A percentile compares a stretch with the other conserved stretches of the same genome.
Conservation (phyloP, 2,329 filamentous ascomycete genomes). For the Sporothrix humicola region DNA sequence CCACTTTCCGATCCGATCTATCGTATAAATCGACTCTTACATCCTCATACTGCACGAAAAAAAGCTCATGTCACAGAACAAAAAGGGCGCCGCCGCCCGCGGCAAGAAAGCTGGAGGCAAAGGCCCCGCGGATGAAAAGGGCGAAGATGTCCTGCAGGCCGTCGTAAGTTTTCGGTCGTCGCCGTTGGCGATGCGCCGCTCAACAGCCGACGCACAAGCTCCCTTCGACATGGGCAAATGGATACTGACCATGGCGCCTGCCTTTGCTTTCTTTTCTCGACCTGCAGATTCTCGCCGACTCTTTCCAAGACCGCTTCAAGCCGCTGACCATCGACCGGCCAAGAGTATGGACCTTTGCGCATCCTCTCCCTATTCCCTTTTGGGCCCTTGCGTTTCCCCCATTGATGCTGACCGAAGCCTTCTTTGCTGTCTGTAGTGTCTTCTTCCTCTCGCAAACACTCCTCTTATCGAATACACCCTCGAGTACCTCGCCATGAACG, state of each 20-base stretch:
- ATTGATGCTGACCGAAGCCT: background rate
- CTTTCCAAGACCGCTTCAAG: constrained; percentile 88
- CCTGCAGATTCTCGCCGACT: constrained; percentile 82
- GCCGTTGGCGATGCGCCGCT: background rate
- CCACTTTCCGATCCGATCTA: background rate
- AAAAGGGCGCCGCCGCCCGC: constrained; percentile 36
- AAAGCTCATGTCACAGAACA: constrained; percentile 50
- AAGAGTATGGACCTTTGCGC: constrained; percentile 62
- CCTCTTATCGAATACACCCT: constrained; percentile 97
- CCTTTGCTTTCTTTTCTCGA: background rate
- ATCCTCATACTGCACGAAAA: background rate
- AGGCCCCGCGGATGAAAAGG: constrained; percentile 58
- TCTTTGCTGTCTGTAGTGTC: constrained; percentile 65
- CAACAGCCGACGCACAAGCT: background rate
- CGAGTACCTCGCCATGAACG: constrained; percentile 92
- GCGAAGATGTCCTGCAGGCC: constrained; percentile 64
- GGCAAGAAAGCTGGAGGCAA: constrained; percentile 62
- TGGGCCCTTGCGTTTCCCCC: background rate
- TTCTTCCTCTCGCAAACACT: constrained; percentile 89
- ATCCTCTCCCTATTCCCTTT: background rate
- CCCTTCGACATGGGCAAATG: background rate
- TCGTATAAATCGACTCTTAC: background rate
- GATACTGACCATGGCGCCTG: constrained; percentile 38
- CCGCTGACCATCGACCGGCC: constrained; percentile 90
- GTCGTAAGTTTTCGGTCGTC: constrained; percentile 52